These are phyloP conservation scores for Bipolaris victoriae DNA, from an alignment of 2,329 filamentous ascomycete genomes.

Conservation along the genomic window DNA sequence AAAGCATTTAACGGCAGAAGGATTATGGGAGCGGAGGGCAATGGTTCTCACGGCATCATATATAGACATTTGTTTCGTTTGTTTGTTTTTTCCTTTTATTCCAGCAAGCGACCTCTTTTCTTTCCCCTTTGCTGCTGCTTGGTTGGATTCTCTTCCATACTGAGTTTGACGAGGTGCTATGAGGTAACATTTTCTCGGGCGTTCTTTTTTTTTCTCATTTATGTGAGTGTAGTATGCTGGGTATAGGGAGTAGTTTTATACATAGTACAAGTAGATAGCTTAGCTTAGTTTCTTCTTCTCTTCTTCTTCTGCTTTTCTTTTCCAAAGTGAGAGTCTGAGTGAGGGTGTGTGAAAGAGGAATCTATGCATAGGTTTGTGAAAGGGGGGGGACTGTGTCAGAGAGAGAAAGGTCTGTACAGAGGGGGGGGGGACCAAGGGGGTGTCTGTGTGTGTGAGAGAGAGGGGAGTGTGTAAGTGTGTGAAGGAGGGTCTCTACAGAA, in stretches of 20 bases:
- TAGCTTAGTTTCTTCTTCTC: conserved; percentile 2
- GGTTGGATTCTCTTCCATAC: background rate
- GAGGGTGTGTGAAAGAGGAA: background rate
- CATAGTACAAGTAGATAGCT: conserved; percentile 43
- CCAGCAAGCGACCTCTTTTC: conserved; percentile 12
- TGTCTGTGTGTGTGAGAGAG: no score
- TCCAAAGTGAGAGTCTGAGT: background rate
- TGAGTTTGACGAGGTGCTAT: background rate
- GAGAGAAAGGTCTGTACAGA: background rate
- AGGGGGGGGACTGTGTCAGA: background rate
- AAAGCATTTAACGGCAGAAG: conserved; percentile 31
- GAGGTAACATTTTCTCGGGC: background rate
- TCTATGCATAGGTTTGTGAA: background rate
- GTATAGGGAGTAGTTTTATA: conserved; percentile 15
- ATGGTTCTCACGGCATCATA: conserved; percentile 39
- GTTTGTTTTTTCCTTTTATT: background rate
- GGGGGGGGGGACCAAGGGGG: no score
- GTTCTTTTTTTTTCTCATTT: background rate
- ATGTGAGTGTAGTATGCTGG: conserved; percentile 15
- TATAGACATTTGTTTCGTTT: conserved; percentile 40
- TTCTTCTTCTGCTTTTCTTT: background rate
- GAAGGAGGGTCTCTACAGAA: background rate
- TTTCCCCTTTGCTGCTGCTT: background rate
- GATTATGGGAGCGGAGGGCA: background rate
- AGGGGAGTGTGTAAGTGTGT: background rate